A percentile compares a stretch with the other conserved stretches of the same genome.
Conservation (phyloP, 495 filamentous ascomycete genomes). For the Podospora anserina region DNA sequence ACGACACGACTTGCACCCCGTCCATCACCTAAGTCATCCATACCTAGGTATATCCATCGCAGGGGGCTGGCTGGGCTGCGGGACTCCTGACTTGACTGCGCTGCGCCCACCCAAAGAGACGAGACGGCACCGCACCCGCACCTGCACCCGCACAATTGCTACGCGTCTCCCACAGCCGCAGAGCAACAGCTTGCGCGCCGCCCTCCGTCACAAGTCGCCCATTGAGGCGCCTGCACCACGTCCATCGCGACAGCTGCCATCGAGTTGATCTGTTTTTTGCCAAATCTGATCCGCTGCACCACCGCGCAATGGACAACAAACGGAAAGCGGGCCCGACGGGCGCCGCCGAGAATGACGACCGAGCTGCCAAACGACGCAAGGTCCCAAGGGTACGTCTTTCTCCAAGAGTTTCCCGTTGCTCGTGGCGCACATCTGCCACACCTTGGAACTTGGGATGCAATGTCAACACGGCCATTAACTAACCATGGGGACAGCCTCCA, state of each 20-base stretch:
- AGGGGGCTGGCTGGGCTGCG: not conserved
- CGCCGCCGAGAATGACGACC: constrained; percentile 49
- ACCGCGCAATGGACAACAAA: constrained; percentile 60
- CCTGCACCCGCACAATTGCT: not conserved
- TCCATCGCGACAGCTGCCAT: not conserved
- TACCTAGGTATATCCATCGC: not conserved
- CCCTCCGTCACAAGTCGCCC: constrained; percentile 20
- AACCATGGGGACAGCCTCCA: constrained; percentile 26
- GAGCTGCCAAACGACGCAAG: constrained; percentile 60
- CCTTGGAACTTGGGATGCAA: not conserved
- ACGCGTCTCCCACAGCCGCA: not conserved
- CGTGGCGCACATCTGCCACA: not conserved
- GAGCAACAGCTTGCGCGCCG: constrained; percentile 23
- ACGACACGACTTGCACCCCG: not conserved
- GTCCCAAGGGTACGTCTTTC: constrained; percentile 36
- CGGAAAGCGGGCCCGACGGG: constrained; percentile 55
- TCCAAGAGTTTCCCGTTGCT: constrained; percentile 5
- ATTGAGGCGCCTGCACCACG: constrained; percentile 21
- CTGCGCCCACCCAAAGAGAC: constrained; percentile 15
- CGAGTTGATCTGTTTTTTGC: not conserved
- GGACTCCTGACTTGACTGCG: constrained; percentile 2
- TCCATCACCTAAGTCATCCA: not conserved
- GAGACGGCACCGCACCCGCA: constrained; percentile 22
- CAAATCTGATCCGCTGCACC: constrained; percentile 11
- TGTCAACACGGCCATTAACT: constrained; percentile 22